These are phyloP conservation scores for Globisporangium spinosum DNA, from an alignment of 352 stramenopile species.

Conservation along the genomic window DNA sequence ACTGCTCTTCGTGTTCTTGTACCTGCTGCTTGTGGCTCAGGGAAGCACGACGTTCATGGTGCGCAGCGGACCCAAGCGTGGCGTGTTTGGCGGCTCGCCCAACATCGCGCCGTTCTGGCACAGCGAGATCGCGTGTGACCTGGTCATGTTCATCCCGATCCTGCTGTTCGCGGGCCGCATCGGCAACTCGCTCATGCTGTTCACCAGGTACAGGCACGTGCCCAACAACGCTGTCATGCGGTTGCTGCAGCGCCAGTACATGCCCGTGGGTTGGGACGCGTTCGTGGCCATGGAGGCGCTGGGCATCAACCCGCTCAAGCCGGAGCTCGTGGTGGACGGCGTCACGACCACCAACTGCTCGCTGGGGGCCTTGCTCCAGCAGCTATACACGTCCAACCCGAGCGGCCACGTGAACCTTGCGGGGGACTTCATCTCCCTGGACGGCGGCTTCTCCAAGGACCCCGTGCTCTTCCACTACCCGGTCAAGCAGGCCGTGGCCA, in stretches of 20 bases:
- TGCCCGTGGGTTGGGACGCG: conserved; percentile 10
- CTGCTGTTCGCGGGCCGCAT: background rate
- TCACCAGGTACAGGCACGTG: background rate
- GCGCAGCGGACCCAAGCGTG: conserved; percentile 10
- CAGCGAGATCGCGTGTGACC: conserved; percentile 50
- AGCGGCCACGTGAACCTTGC: conserved; percentile 16
- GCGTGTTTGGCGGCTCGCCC: conserved; percentile 31
- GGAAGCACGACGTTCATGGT: conserved; percentile 42
- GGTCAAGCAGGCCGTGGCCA: background rate
- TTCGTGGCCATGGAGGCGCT: conserved; percentile 28
- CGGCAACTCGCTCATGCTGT: background rate
- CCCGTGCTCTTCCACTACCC: background rate
- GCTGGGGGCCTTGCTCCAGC: conserved; percentile 39
- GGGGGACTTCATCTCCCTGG: background rate
- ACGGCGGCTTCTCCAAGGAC: background rate
- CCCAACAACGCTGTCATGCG: background rate
- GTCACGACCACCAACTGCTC: conserved; percentile 25
- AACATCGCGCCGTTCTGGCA: conserved; percentile 40
- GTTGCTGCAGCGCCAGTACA: background rate
- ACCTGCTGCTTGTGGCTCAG: conserved; percentile 6
- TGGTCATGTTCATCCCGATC: conserved; percentile 21
- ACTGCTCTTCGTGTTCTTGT: conserved; percentile 21
- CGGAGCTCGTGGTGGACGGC: conserved; percentile 19
- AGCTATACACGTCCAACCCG: conserved; percentile 43
- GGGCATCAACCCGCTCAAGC: conserved; percentile 43